Evolutionary conservation across 192 early-diverging fungal species (phyloP).

Genomic region (Rhizophagus clarus): DNA sequence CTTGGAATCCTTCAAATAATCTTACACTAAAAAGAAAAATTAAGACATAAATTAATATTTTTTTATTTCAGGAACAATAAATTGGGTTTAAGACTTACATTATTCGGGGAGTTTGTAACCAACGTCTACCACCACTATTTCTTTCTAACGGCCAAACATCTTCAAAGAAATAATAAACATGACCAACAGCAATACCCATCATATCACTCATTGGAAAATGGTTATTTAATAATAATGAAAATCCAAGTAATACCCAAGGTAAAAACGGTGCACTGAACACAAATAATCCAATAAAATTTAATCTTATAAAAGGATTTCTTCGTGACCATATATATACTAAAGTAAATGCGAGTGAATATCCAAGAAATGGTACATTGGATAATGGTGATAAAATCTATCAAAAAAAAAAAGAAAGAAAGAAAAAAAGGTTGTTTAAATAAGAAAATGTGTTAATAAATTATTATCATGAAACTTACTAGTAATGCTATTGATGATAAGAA

Average conservation of each 20-base stretch:
- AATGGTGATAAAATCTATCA: conserved; percentile 26
- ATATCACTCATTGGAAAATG: conserved; percentile 80
- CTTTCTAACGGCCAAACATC: conserved; percentile 87
- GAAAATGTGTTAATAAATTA: background rate
- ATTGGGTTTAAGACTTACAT: conserved; percentile 43
- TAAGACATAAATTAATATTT: background rate
- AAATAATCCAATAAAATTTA: conserved; percentile 92
- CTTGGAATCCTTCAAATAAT: conserved; percentile 7
- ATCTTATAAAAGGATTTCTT: conserved; percentile 84
- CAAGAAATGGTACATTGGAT: conserved; percentile 75
- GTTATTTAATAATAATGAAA: conserved; percentile 79
- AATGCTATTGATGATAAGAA: conserved; percentile 63
- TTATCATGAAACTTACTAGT: conserved; percentile 47
- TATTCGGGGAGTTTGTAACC: conserved; percentile 55
- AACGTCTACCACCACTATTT: conserved; percentile 59
- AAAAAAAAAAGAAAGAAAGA: conserved; percentile 3
- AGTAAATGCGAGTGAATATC: conserved; percentile 77
- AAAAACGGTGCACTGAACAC: conserved; percentile 90
- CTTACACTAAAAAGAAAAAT: background rate
- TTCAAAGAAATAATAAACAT: conserved; percentile 94
- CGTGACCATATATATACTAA: conserved; percentile 98
- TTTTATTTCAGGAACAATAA: background rate
- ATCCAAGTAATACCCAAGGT: conserved; percentile 88
- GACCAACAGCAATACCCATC: conserved; percentile 84
- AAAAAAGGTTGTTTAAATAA: background rate